These are phyloP conservation scores for Cyanophora paradoxa DNA, from an alignment of 78 protist genomes.

Conservation along the genomic window DNA sequence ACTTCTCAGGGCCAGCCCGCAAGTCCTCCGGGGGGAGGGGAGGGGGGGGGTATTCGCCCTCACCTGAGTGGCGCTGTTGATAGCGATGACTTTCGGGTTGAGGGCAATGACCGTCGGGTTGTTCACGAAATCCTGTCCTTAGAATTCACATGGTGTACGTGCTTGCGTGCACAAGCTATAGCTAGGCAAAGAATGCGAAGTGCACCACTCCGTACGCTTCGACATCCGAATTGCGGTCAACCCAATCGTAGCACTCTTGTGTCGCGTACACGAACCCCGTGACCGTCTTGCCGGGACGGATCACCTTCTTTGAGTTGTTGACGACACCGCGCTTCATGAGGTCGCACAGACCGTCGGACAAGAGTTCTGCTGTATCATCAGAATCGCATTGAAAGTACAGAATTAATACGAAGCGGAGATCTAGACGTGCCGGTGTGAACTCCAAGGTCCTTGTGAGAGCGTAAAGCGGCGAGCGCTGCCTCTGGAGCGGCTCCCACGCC, in stretches of 20 bases:
- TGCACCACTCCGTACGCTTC: too few relatives aligned
- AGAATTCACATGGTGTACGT: too few relatives aligned
- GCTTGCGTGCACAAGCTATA: too few relatives aligned
- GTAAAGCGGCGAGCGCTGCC: background rate
- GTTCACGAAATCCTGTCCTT: background rate
- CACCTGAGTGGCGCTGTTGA: slow-evolving; percentile 45
- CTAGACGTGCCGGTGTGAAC: slow-evolving; percentile 62
- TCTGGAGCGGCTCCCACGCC: slow-evolving; percentile 54
- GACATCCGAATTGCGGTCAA: slow-evolving; percentile 35
- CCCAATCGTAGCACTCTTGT: slow-evolving; percentile 17
- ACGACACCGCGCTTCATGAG: slow-evolving; percentile 27
- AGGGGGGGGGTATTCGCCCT: too few relatives aligned
- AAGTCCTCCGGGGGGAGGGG: too few relatives aligned
- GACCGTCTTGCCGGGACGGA: background rate
- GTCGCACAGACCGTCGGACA: slow-evolving; percentile 26
- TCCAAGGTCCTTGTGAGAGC: slow-evolving; percentile 34
- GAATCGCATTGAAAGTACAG: too few relatives aligned
- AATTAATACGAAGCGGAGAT: too few relatives aligned
- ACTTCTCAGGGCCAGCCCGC: too few relatives aligned
- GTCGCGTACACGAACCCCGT: slow-evolving; percentile 24
- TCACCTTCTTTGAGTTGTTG: slow-evolving; percentile 18
- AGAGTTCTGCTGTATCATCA: too few relatives aligned
- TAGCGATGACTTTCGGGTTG: slow-evolving; percentile 18
- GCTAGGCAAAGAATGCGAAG: too few relatives aligned
- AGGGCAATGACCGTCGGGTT: slow-evolving; percentile 16